These are phyloP conservation scores for Hypoxylon lenormandii DNA, from an alignment of 495 filamentous ascomycete species.

Conservation along the genomic window DNA sequence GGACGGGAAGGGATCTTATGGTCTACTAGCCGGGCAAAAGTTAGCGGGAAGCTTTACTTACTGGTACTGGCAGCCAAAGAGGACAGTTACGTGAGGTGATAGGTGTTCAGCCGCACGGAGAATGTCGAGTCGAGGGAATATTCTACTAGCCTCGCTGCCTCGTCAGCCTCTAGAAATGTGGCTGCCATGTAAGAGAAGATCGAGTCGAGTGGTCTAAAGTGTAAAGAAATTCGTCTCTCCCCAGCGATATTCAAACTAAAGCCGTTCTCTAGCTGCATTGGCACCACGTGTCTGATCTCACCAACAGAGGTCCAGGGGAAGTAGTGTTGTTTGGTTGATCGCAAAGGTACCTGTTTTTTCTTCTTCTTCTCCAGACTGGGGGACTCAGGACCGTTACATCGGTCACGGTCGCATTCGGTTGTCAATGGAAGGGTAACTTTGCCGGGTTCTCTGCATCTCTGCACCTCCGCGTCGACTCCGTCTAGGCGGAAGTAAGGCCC, in stretches of 20 bases:
- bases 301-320: conserved; percentile 6
- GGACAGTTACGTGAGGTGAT: too few relatives aligned
- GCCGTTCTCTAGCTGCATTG: conserved; percentile 26
- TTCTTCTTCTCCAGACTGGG: conserved; percentile 30
- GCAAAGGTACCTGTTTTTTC: conserved; percentile 7
- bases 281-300: conserved; percentile 39
- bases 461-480: conserved; percentile 29
- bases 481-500: conserved; percentile 13
- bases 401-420: conserved; percentile 43
- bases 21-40: too few relatives aligned
- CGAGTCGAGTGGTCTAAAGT: conserved; percentile 22
- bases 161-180: conserved; percentile 10
- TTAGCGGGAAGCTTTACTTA: too few relatives aligned
- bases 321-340: conserved; percentile 21
- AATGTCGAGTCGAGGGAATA: conserved; percentile 3
- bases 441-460: conserved; percentile 10
- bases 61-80: too few relatives aligned
- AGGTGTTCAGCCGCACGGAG: conserved; percentile 20
- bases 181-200: conserved; percentile 10
- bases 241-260: conserved; percentile 16
- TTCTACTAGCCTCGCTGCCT: conserved; percentile 18
- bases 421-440: conserved; percentile 34
- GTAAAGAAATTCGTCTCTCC: conserved; percentile 31
- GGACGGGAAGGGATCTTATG: conserved; percentile 21
- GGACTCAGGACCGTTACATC: conserved; percentile 37